Conservation (phyloP, 139 green algal genomes). For the Chlorella sorokiniana region DNA sequence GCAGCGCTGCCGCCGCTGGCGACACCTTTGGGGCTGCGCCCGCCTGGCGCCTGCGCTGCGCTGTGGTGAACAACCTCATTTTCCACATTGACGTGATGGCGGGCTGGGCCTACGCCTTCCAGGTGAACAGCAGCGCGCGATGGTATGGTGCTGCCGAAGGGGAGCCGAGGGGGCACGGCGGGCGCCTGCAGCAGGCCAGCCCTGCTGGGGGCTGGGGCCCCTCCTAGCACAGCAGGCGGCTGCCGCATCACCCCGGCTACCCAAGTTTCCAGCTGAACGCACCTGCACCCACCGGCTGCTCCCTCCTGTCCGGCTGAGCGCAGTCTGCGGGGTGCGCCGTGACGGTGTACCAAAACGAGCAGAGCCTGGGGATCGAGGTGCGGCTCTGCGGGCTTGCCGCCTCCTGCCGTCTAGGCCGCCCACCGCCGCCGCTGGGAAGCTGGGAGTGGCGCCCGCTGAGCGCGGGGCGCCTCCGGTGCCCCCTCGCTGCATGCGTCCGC, state of each 20-base stretch:
- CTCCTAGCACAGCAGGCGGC: no score
- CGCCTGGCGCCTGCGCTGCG: conserved; percentile 17
- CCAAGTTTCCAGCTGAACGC: no score
- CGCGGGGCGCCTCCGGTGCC: no score
- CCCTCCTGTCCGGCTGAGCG: background rate
- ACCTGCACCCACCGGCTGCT: background rate
- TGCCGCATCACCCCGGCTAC: no score
- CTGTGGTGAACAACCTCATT: conserved; percentile 20
- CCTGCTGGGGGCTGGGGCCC: no score
- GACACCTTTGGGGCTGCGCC: background rate
- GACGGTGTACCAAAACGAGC: conserved; percentile 27
- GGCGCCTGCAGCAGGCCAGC: background rate
- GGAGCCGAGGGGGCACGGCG: no score
- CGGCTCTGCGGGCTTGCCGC: no score
- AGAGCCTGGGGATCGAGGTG: conserved; percentile 28
- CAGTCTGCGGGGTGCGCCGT: conserved; percentile 23
- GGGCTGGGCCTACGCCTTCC: conserved; percentile 26
- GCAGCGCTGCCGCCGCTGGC: background rate
- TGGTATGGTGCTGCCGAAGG: background rate
- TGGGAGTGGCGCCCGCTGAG: no score
- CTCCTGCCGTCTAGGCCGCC: no score
- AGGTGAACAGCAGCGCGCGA: background rate
- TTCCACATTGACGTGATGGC: conserved; percentile 34
- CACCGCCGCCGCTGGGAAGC: no score
- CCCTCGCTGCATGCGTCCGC: no score